Evolutionary conservation across 2,329 filamentous ascomycete species (phyloP), one percentile per base, ranked within the genome.

Genomic region (Trichoderma afroharzianum): DNA sequence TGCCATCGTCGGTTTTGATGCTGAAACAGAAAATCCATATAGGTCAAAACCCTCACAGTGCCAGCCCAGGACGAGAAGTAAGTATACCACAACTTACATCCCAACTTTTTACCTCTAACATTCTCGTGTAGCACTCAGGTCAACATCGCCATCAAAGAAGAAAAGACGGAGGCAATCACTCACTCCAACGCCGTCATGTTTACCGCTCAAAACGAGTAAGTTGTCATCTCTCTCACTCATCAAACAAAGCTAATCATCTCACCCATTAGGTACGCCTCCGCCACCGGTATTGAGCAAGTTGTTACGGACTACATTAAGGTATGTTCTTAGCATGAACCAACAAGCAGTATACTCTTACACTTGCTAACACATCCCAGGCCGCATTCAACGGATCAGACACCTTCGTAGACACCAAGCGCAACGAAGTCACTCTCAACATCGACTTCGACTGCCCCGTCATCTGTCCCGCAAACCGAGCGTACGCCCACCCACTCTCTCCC

Each of bases 71-170:
- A 69, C 9, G 66, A 69, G 3, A 69, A 69, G 66, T 69, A 50
- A 61, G 66, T 59, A 4, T 26, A 6, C 3, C 15, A 3, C 8
- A 5, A 14, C 12, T 47, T 57, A 33, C n/a, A 5, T 5, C 21
- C 28, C n/a, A 24, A 36, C 3, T 28, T 28, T 18, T 32, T 1
- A 12, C 12, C 4, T 30, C 55, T 62, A 53, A 62, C 66, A n/a
- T 21, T 50, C 33, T 14, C 2, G 32, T 30, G 14, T 21, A 69
- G 66, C 9, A 69, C 66, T 30, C 66, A 69, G 32, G 66, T 69
- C 57, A 69, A 69, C 57, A 69, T 69, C 39, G 59, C 66, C 57
- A 69, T 69, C 66, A 62, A 69, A 30, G 66, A 69, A 21, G 50
- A 57, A 39, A 69, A 69, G 39, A 69, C 66, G 21, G 66, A 69